Base-by-base conservation (phyloP, 2,329 filamentous ascomycete genomes). In the Talaromyces sp. region DNA sequence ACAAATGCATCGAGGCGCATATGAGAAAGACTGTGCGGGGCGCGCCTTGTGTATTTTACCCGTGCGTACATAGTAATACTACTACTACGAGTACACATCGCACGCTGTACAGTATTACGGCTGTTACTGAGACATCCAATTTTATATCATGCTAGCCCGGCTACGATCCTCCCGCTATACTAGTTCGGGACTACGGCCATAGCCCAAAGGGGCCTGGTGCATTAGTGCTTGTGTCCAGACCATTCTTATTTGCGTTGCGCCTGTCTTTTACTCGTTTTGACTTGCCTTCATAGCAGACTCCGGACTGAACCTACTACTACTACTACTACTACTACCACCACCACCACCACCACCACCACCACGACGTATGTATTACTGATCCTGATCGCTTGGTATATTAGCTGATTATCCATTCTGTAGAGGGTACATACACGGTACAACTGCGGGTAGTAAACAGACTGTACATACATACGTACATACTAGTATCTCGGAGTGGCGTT, bases 1-100 rank as follows among this genome's bases (percentile, higher is more conserved):
- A 45, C 37, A 39, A 56, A 63, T 35, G 60, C 60, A 63, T 63
- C 60, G 60, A 63, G 37, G 60, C 57, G 60, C 60, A 63, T 56
- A 52, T 52, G 49, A 33, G 7, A 50, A 52, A 33, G 49, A 9
- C 49, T 54, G 52, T 56, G 52, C 52, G 52, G 33, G 50, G 52
- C 33, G 50, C 35, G 33, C 52, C 27, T 16, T 37, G 49, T n/a
- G 49, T 54, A 54, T 54, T 54, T 54, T 33, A 52, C 41, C 27
- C 27, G 27, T 31, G 27, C 27, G 27, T 7, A 31, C 27, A 31
- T 6, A 31, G 27, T 31, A 1, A 31, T 31, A 31, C 27, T 31
- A 31, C 27, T 31, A 31, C 27, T 22, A 31, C 27, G 27, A 31
- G 4, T 6, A 31, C 22, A 22, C 22, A 22, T 22, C 22, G 27